phyloP scores from a whole-genome alignment of 306 rosid genomes.

The Ammopiptanthus mongolicus region DNA sequence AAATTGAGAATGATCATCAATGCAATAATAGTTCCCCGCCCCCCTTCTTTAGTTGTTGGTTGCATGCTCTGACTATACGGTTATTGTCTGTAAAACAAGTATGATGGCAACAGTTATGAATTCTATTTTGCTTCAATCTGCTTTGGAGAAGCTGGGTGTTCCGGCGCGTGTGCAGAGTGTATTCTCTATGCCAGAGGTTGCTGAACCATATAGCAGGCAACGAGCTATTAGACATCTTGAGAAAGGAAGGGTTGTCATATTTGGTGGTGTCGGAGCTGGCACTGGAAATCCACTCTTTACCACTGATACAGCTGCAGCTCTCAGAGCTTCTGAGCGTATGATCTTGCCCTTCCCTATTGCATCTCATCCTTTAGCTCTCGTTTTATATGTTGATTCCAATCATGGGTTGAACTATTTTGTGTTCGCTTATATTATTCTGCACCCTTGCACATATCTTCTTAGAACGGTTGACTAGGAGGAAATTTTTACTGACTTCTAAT shows the following conservation, averaged over 20 bases:
- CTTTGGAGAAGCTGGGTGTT: conserved; percentile 42
- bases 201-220: conserved; percentile 41
- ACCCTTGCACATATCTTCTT: background rate
- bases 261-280: conserved; percentile 36
- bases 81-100: conserved; percentile 19
- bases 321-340: conserved; percentile 37
- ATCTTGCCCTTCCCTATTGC: background rate
- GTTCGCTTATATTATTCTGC: background rate
- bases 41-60: background rate
- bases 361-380: background rate
- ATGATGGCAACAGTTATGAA: conserved; percentile 49
- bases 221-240: conserved; percentile 44
- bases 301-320: conserved; percentile 39
- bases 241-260: conserved; percentile 45
- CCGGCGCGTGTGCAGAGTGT: conserved; percentile 35
- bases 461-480: background rate
- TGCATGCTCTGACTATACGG: conserved; percentile 21
- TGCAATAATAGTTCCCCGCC: background rate
- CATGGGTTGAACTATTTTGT: background rate
- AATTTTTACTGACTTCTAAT: background rate
- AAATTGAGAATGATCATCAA: background rate
- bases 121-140: conserved; percentile 41
- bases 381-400: background rate
- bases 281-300: conserved; percentile 35
- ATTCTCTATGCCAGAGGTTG: conserved; percentile 29